Evolutionary conservation across 768 basidiomycete species (phyloP).

Genomic region (Kwoniella sp.): DNA sequence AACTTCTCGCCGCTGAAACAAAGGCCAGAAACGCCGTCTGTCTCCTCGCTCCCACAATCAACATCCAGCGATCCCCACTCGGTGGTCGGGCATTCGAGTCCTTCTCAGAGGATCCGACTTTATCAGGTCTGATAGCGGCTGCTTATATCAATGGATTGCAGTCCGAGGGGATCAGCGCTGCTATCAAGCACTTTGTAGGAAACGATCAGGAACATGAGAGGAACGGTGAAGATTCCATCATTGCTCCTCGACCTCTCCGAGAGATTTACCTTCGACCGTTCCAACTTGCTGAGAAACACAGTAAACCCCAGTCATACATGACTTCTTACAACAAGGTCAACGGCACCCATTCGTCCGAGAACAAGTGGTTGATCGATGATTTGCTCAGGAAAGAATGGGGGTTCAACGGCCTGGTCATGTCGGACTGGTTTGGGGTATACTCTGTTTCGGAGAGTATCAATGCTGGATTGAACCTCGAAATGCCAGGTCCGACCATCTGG

Average conservation of each 20-base stretch:
- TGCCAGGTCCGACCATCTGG: constrained; percentile 37
- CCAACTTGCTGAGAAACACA: constrained; percentile 61
- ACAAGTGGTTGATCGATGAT: constrained; percentile 63
- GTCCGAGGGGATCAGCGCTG: constrained; percentile 70
- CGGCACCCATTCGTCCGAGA: constrained; percentile 72
- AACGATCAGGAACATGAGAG: constrained; percentile 83
- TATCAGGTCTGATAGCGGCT: constrained; percentile 71
- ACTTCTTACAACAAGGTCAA: constrained; percentile 59
- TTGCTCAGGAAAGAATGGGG: constrained; percentile 73
- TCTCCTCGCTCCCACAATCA: constrained; percentile 75
- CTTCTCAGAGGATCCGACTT: constrained; percentile 62
- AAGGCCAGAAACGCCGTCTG: constrained; percentile 21
- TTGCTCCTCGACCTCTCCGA: constrained; percentile 59
- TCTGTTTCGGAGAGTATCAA: constrained; percentile 67
- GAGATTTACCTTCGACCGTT: constrained; percentile 70
- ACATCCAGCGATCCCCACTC: constrained; percentile 67
- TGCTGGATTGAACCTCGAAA: constrained; percentile 76
- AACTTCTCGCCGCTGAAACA: constrained; percentile 21
- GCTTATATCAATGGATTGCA: constrained; percentile 78
- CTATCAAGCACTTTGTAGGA: constrained; percentile 79
- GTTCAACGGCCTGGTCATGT: constrained; percentile 74
- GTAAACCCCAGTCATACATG: constrained; percentile 62
- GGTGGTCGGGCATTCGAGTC: constrained; percentile 57
- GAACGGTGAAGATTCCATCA: constrained; percentile 59
- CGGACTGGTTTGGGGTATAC: constrained; percentile 79